phyloP scores from a whole-genome alignment of 306 rosid genomes.

The Begonia masoniana region DNA sequence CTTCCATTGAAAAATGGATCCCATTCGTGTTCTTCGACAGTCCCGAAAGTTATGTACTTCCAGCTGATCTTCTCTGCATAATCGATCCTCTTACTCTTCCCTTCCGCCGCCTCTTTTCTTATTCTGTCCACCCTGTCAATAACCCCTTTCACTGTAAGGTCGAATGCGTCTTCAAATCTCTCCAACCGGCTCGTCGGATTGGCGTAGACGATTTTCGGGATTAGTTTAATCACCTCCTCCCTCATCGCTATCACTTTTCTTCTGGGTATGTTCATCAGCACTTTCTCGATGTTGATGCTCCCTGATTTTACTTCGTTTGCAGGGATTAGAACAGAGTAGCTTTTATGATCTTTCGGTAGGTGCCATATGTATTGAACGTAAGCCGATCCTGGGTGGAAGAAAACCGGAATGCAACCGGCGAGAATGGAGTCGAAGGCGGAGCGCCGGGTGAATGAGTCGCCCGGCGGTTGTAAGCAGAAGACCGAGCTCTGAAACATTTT shows the following conservation, averaged over 20 bases:
- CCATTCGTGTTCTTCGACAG: background rate
- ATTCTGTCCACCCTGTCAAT: conserved; percentile 21
- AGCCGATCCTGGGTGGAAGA: conserved; percentile 39
- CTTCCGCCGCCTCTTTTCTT: conserved; percentile 17
- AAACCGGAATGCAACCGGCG: conserved; percentile 40
- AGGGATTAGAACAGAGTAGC: conserved; percentile 23
- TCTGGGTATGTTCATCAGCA: conserved; percentile 12
- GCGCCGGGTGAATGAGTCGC: conserved; percentile 34
- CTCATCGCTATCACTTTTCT: conserved; percentile 21
- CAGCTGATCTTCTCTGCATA: conserved; percentile 13
- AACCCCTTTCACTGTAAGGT: conserved; percentile 24
- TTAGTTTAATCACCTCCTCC: conserved; percentile 19
- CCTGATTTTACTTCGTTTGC: conserved; percentile 9
- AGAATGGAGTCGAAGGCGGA: conserved; percentile 34
- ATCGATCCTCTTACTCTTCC: conserved; percentile 15
- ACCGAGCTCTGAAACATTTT: conserved; percentile 29
- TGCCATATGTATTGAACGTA: conserved; percentile 35
- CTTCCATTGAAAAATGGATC: background rate
- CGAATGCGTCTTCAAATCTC: conserved; percentile 33
- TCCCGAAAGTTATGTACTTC: background rate
- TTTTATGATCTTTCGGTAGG: conserved; percentile 19
- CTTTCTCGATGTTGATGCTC: conserved; percentile 19
- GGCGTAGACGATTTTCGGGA: conserved; percentile 26
- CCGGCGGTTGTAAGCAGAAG: conserved; percentile 41
- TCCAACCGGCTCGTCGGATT: conserved; percentile 21